Base-by-base conservation (phyloP, 1,139 yeast species). In the Nakaseomyces nivariensis region DNA sequence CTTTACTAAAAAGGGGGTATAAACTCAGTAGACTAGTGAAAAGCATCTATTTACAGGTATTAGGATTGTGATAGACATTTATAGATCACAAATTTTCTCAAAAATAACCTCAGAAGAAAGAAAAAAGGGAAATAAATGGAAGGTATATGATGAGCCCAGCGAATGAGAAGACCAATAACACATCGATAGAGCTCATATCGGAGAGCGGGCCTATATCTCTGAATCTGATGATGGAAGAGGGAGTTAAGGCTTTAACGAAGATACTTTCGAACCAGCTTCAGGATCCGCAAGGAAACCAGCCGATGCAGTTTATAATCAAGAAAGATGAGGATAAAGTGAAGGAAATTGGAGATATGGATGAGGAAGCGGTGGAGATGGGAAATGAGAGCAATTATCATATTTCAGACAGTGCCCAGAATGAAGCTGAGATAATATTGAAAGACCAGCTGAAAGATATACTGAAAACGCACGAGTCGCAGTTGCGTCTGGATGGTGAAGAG, bases 211-310 rank as follows among this genome's bases (percentile, higher is more conserved):
- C 65, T 3, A 56, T 62, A 32, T 63, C 66, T 37, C 56, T 64
- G 32, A 59, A 61, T 48, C 55, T 60, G 24, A 62, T 64, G 66
- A 62, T 63, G 65, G 65, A 61, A 53, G 64, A 63, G 51, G 67
- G 67, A 43, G 65, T 63, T 13, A 63, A 63, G 44, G 67, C 67
- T 1, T 43, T 64, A 25, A 59, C 64, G 1, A 61, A 57, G 48
- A 59, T 62, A 24, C 51, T 63, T 36, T 55, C 63, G 4, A 57
- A 56, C 34, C 66, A 60, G 48, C 43, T 62, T 26, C 63, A 61
- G 47, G 65, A 60, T 37, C 53, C 58, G 33, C 56, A 58, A 25
- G 55, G 52, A n/a, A 49, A 54, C 46, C 53, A 56, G 11, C 54
- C 63, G 4, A 56, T 61, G 62, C 63, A 60, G 42, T 56, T 58